A percentile compares a stretch with the other conserved stretches of the same genome.
phyloP scores from a whole-genome alignment of 768 basidiomycete genomes.

The Leccinum pellstonianum region DNA sequence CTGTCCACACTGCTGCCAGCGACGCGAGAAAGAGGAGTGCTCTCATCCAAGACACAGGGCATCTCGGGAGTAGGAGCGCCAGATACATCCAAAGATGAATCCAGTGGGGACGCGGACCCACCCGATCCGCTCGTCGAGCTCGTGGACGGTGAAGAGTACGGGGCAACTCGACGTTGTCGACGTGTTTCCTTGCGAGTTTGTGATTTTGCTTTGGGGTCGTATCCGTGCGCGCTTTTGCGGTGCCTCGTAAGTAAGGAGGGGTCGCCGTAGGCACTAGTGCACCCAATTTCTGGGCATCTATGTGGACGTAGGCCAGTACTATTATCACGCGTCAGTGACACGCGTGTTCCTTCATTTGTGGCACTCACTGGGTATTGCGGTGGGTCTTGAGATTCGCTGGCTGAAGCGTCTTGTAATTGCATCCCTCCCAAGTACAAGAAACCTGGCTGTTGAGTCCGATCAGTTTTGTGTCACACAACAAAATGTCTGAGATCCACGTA shows the following conservation, averaged over 20 bases:
- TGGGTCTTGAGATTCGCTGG: conserved; percentile 28
- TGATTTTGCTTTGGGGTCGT: conserved; percentile 12
- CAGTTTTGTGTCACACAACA: background rate
- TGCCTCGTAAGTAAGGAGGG: conserved; percentile 26
- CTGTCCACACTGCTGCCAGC: background rate
- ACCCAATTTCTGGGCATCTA: conserved; percentile 14
- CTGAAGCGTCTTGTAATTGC: conserved; percentile 26
- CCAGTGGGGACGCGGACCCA: no score
- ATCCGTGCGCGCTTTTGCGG: conserved; percentile 16
- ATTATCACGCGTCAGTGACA: background rate
- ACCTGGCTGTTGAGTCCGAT: conserved; percentile 20
- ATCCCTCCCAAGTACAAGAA: conserved; percentile 20
- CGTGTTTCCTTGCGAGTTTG: background rate
- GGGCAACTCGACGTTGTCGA: no score
- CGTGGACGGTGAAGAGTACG: no score
- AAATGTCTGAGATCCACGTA: conserved; percentile 12
- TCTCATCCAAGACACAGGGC: background rate
- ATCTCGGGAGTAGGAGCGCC: background rate
- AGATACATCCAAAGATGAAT: background rate
- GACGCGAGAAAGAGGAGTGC: background rate
- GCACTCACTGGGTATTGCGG: conserved; percentile 29
- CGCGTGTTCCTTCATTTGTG: background rate
- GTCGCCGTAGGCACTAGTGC: conserved; percentile 4
- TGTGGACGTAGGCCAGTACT: conserved; percentile 15
- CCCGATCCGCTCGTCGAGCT: no score